A percentile compares a stretch with the other conserved stretches of the same genome.
Conservation (phyloP, 2,329 filamentous ascomycete genomes). For the Thelonectria discophora region DNA sequence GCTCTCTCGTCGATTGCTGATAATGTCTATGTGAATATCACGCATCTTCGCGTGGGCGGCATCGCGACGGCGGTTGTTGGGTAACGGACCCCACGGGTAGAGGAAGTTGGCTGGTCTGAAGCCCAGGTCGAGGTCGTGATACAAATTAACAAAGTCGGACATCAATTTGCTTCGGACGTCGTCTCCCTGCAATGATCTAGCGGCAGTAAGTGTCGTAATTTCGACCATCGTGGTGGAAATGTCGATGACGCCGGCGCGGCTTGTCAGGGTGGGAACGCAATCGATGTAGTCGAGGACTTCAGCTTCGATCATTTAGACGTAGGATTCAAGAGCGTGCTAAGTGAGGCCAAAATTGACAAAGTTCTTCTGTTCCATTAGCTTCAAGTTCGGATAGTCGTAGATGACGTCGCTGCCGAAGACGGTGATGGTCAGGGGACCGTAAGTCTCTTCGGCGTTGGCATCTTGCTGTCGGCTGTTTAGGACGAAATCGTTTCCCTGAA, state of each 20-base stretch:
- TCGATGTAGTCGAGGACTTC: conserved; percentile 75
- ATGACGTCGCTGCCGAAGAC: conserved; percentile 81
- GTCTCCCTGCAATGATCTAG: conserved; percentile 76
- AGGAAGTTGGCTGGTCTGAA: conserved; percentile 86
- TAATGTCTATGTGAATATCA: conserved; percentile 75
- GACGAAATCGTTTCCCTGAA: conserved; percentile 64
- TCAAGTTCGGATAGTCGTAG: conserved; percentile 85
- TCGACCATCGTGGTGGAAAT: conserved; percentile 75
- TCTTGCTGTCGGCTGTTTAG: conserved; percentile 64
- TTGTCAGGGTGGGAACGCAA: conserved; percentile 64
- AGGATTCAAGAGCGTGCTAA: conserved; percentile 67
- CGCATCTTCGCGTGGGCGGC: conserved; percentile 75
- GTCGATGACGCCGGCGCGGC: conserved; percentile 67
- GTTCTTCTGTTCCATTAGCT: conserved; percentile 91
- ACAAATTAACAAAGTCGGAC: conserved; percentile 76
- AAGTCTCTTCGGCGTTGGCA: conserved; percentile 64
- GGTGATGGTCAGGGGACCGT: conserved; percentile 59
- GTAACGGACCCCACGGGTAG: conserved; percentile 80
- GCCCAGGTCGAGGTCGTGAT: conserved; percentile 80
- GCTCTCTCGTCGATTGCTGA: conserved; percentile 67
- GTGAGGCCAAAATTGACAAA: conserved; percentile 79
- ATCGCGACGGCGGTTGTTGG: conserved; percentile 78
- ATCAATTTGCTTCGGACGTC: conserved; percentile 78
- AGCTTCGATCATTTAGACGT: conserved; percentile 76
- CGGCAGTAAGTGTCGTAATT: conserved; percentile 84